A percentile compares a stretch with the other conserved stretches of the same genome.
These are phyloP conservation scores for Talaromyces atroroseus DNA, from an alignment of 2,329 filamentous ascomycete genomes.

Conservation along the genomic window DNA sequence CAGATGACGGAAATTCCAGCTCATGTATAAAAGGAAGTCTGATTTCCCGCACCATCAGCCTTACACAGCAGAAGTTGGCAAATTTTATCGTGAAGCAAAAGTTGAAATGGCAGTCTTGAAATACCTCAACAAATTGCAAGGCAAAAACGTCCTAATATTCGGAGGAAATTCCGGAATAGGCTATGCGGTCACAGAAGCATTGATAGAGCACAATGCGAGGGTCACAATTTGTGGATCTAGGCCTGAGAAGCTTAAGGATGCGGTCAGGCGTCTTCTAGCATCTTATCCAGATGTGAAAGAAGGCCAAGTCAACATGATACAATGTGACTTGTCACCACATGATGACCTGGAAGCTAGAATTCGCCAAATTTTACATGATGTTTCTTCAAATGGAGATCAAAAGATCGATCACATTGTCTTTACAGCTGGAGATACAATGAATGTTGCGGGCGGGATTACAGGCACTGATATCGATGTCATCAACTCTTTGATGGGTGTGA, in stretches of 20 bases:
- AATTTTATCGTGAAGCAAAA: neutral
- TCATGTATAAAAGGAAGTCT: neutral
- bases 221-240: conserved; percentile 47
- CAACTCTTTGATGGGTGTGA: conserved; percentile 22
- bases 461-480: conserved; percentile 16
- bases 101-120: conserved; percentile 1
- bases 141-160: conserved; percentile 45
- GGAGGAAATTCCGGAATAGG: conserved; percentile 52
- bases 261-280: conserved; percentile 36
- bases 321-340: conserved; percentile 24
- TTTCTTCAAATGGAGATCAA: neutral
- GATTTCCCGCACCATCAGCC: neutral
- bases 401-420: conserved; percentile 53
- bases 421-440: conserved; percentile 50
- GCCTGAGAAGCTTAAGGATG: conserved; percentile 33
- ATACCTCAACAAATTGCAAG: conserved; percentile 38
- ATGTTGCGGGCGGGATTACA: conserved; percentile 27
- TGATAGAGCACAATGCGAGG: conserved; percentile 44
- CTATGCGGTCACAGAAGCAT: conserved; percentile 47
- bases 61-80: no score
- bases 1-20: no score
- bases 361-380: conserved; percentile 3
- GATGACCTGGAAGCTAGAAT: conserved; percentile 5
- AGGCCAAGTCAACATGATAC: conserved; percentile 34
- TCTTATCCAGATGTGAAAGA: conserved; percentile 38